Percentiles rank a stretch among this genome's conserved stretches.
These are phyloP conservation scores for Henckelia pumila DNA, from an alignment of 257 asterid genomes.

Conservation along the genomic window DNA sequence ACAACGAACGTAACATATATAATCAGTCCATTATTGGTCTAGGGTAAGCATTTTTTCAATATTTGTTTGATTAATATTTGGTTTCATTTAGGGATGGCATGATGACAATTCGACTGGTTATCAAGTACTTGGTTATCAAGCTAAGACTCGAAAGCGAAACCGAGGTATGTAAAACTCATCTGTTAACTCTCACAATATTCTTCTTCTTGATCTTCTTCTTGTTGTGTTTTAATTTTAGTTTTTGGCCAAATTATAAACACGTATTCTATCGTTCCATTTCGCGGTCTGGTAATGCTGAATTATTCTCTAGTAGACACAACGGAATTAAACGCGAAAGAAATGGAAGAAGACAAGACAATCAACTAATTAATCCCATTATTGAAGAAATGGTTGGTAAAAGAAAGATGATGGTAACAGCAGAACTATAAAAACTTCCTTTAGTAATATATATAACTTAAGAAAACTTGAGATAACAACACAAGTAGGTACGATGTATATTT, in stretches of 20 bases:
- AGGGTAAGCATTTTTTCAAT: neutral
- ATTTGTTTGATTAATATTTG: neutral
- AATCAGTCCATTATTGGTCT: too few relatives aligned
- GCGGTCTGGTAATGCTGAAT: neutral
- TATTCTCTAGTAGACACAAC: neutral
- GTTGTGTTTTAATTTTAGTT: too few relatives aligned
- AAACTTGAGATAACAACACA: slow-evolving; percentile 40
- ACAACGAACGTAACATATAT: neutral
- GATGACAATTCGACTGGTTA: slow-evolving; percentile 76
- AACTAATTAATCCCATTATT: slow-evolving; percentile 5
- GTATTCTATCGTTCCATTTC: neutral
- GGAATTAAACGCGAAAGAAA: neutral
- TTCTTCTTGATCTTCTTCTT: too few relatives aligned
- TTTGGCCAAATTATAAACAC: neutral
- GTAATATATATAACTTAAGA: slow-evolving; percentile 11
- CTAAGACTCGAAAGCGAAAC: slow-evolving; percentile 81
- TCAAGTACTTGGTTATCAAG: slow-evolving; percentile 81
- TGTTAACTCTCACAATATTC: neutral
- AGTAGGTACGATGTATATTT: slow-evolving; percentile 63
- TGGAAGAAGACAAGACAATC: neutral
- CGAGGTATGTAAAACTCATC: slow-evolving; percentile 53
- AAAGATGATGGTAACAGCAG: slow-evolving; percentile 56
- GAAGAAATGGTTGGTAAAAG: slow-evolving; percentile 38
- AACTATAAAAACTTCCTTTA: slow-evolving; percentile 39
- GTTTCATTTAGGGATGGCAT: slow-evolving; percentile 62